Percentiles rank a stretch among this genome's conserved stretches.
These are phyloP conservation scores for Nosema granulosis DNA, from an alignment of 371 early-diverging fungal species.

Conservation along the genomic window DNA sequence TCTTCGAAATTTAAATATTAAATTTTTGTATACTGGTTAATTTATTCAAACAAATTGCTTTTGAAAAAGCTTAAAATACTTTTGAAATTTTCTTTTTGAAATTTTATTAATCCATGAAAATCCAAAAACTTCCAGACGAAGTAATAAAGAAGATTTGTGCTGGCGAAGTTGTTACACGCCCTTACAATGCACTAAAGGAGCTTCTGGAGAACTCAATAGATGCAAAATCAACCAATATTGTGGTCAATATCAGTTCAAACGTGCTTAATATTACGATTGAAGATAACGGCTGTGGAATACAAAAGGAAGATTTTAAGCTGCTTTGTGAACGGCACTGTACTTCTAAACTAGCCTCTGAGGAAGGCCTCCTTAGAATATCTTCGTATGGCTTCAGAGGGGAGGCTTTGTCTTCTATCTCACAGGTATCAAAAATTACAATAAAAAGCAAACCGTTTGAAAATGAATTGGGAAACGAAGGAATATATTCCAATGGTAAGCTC, in stretches of 20 bases:
- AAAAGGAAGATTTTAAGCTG: conserved; percentile 71
- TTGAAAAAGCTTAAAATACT: too few relatives aligned
- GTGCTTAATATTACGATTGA: conserved; percentile 80
- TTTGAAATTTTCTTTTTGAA: too few relatives aligned
- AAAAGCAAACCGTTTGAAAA: conserved; percentile 54
- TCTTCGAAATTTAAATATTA: too few relatives aligned
- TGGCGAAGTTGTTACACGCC: conserved; percentile 66
- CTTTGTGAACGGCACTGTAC: conserved; percentile 90
- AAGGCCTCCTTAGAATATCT: conserved; percentile 77
- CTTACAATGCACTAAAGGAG: conserved; percentile 89
- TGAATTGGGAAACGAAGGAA: conserved; percentile 32
- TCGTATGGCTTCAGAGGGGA: conserved; percentile 97
- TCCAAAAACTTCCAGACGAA: conserved; percentile 58
- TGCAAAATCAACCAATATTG: conserved; percentile 78
- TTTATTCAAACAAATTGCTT: too few relatives aligned
- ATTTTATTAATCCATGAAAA: conserved; percentile 23
- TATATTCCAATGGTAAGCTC: conserved; percentile 44
- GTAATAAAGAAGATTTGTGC: conserved; percentile 64
- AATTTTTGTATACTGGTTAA: too few relatives aligned
- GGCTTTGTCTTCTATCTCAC: conserved; percentile 88
- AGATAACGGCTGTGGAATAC: conserved; percentile 92
- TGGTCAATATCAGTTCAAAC: conserved; percentile 75
- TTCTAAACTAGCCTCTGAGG: conserved; percentile 77
- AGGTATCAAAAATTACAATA: conserved; percentile 80
- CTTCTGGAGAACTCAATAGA: conserved; percentile 91